Evolutionary conservation across 305 asterid species (phyloP).

Genomic region (Fraxinus baroniana): DNA sequence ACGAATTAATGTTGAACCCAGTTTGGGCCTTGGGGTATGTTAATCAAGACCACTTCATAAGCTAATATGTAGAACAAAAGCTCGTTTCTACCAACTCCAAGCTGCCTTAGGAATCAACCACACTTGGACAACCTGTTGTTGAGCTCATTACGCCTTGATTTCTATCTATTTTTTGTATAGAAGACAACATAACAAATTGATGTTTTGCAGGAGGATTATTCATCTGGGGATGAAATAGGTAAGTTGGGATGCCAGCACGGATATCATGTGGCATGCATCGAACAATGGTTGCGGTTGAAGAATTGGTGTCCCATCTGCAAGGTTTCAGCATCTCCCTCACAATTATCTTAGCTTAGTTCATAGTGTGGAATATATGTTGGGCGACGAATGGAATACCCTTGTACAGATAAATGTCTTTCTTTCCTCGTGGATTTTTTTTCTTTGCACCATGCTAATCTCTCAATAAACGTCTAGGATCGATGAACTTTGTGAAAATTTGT

Average conservation of each 20-base stretch:
- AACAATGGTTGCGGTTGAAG: slow-evolving; percentile 70
- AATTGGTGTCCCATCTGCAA: slow-evolving; percentile 97
- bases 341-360: slow-evolving; percentile 4
- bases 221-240: slow-evolving; percentile 63
- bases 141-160: background rate
- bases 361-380: background rate
- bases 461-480: background rate
- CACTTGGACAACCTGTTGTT: background rate
- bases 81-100: background rate
- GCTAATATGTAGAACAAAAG: background rate
- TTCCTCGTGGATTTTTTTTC: background rate
- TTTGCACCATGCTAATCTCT: background rate
- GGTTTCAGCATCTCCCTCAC: slow-evolving; percentile 48
- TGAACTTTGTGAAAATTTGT: slow-evolving; percentile 40
- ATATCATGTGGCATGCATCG: slow-evolving; percentile 56
- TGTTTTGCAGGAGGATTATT: slow-evolving; percentile 72
- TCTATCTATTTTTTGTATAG: background rate
- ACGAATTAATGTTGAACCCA: background rate
- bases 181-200: background rate
- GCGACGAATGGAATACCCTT: background rate
- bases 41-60: background rate
- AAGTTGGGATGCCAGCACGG: slow-evolving; percentile 69
- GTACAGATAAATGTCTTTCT: background rate
- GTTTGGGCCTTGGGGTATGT: background rate
- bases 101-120: background rate